These are phyloP conservation scores for Colletotrichum navitas DNA, from an alignment of 2,329 filamentous ascomycete genomes.

Conservation along the genomic window DNA sequence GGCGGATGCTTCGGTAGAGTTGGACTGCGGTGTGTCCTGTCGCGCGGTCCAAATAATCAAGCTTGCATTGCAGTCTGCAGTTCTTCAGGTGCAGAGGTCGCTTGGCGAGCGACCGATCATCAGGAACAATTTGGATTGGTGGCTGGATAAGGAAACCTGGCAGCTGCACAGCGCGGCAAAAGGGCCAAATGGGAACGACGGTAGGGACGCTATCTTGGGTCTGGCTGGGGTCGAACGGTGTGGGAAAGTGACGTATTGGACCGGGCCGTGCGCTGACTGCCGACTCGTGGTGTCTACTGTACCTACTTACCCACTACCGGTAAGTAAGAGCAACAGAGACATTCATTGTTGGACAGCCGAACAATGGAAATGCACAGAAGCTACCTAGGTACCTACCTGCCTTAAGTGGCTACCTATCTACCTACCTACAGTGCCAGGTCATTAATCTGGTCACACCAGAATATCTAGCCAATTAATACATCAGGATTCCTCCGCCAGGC, in stretches of 20 bases:
- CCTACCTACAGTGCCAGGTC: no score
- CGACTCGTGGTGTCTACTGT: not conserved
- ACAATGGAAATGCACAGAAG: no score
- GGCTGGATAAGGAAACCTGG: slow-evolving; percentile 17
- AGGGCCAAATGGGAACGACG: not conserved
- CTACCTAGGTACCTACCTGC: no score
- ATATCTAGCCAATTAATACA: no score
- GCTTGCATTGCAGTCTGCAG: slow-evolving; percentile 39
- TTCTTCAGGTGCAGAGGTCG: slow-evolving; percentile 31
- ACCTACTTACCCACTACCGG: no score
- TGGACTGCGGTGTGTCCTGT: slow-evolving; percentile 12
- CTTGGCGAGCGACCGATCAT: slow-evolving; percentile 12
- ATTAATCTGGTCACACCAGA: no score
- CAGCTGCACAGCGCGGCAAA: not conserved
- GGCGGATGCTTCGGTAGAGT: not conserved
- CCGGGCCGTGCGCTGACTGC: slow-evolving; percentile 13
- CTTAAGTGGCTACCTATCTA: no score
- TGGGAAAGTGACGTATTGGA: slow-evolving; percentile 22
- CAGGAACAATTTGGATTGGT: slow-evolving; percentile 19
- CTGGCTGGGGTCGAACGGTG: not conserved
- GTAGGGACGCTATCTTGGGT: slow-evolving; percentile 3
- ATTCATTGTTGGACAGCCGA: not conserved
- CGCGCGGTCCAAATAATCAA: slow-evolving; percentile 23
- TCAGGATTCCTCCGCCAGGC: no score
- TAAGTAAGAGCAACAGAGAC: not conserved